A percentile compares a stretch with the other conserved stretches of the same genome.
Evolutionary conservation across 306 rosid genomes (phyloP).

Genomic region (Vigna unguiculata): DNA sequence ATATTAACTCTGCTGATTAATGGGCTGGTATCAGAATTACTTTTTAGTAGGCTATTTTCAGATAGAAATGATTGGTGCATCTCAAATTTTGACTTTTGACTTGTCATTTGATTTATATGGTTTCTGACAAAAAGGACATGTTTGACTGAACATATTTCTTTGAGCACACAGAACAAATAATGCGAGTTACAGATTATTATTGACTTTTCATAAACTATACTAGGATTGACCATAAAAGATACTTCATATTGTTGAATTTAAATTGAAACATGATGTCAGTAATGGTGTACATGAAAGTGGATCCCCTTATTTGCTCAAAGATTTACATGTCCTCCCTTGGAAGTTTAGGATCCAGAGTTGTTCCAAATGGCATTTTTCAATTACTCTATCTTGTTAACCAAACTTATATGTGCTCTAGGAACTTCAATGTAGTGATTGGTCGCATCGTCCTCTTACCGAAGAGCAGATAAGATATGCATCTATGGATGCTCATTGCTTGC

Average conservation of each 20-base stretch:
- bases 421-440: slow-evolving; percentile 99
- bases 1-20: not conserved
- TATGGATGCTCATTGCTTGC: slow-evolving; percentile 95
- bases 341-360: slow-evolving; percentile 39
- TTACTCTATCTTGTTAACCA: slow-evolving; percentile 47
- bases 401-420: slow-evolving; percentile 72
- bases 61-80: slow-evolving; percentile 15
- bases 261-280: slow-evolving; percentile 34
- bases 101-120: slow-evolving; percentile 10
- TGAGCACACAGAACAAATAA: slow-evolving; percentile 31
- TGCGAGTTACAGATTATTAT: slow-evolving; percentile 30
- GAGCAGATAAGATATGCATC: slow-evolving; percentile 90
- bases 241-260: slow-evolving; percentile 4
- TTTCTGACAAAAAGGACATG: slow-evolving; percentile 10
- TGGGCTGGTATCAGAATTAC: not conserved
- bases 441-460: slow-evolving; percentile 90
- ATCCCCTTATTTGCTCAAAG: slow-evolving; percentile 21
- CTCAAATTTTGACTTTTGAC: not conserved
- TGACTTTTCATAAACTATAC: slow-evolving; percentile 26
- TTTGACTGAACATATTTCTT: slow-evolving; percentile 36
- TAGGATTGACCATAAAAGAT: slow-evolving; percentile 37
- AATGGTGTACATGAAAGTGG: slow-evolving; percentile 11
- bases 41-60: slow-evolving; percentile 15
- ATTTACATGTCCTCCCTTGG: slow-evolving; percentile 34
- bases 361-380: slow-evolving; percentile 36